These are phyloP conservation scores for Paxillus rubicundulus DNA, from an alignment of 768 basidiomycete genomes.

Conservation along the genomic window DNA sequence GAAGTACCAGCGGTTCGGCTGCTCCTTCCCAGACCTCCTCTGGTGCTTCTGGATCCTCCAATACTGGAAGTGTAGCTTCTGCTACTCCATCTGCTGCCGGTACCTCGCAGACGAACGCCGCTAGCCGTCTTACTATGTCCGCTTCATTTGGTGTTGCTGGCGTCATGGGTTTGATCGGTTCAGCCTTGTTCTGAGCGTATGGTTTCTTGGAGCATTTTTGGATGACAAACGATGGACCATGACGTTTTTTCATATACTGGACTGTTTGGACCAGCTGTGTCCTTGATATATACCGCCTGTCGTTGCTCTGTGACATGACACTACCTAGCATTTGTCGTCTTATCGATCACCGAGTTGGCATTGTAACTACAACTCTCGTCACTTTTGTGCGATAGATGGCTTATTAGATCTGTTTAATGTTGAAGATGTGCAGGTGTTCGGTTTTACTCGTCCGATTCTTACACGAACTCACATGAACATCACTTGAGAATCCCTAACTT, in stretches of 20 bases:
- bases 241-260: slow-evolving; percentile 7
- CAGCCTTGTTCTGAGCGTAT: slow-evolving; percentile 41
- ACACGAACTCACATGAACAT: no score
- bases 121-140: slow-evolving; percentile 27
- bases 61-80: background rate
- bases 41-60: slow-evolving; percentile 2
- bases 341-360: slow-evolving; percentile 12
- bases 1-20: slow-evolving; percentile 3
- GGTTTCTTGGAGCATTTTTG: background rate
- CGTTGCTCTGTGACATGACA: slow-evolving; percentile 13
- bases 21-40: slow-evolving; percentile 6
- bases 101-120: slow-evolving; percentile 30
- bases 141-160: slow-evolving; percentile 45
- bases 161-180: slow-evolving; percentile 50
- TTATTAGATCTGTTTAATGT: slow-evolving; percentile 23
- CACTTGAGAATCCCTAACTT: no score
- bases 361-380: slow-evolving; percentile 15
- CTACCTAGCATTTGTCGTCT: background rate
- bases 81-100: slow-evolving; percentile 18
- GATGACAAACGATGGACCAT: slow-evolving; percentile 17
- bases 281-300: slow-evolving; percentile 15
- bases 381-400: slow-evolving; percentile 11
- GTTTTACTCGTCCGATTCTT: no score
- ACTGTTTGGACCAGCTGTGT: slow-evolving; percentile 10
- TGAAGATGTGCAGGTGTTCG: no score